Evolutionary conservation across 176 grass and related monocot genomes (phyloP).

Genomic region (Sorghum bicolor): Sorghum_bicolor_NCBIv3 NC_012873.2:5542501-5543000

Average conservation of each 20-base stretch:
- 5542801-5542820: neutral
- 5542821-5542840: neutral
- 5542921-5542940: constrained; percentile 89
- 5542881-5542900: constrained; percentile 74
- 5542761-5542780: constrained; percentile 34
- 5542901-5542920: constrained; percentile 93
- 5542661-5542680: constrained; percentile 81
- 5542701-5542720: constrained; percentile 86
- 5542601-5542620: constrained; percentile 83
- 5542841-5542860: constrained; percentile 2
- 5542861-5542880: constrained; percentile 91
- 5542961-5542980: neutral
- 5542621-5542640: constrained; percentile 90
- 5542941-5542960: constrained; percentile 85
- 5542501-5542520: neutral
- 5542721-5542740: constrained; percentile 98
- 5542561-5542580: constrained; percentile 12
- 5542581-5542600: constrained; percentile 97
- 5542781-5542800: neutral
- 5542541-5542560: neutral
- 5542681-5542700: constrained; percentile 91
- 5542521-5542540: neutral
- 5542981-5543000: constrained; percentile 17
- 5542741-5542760: constrained; percentile 81
- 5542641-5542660: constrained; percentile 89